A percentile compares a stretch with the other conserved stretches of the same genome.
Conservation (phyloP, 257 asterid genomes). For the Capsicum baccatum region DNA sequence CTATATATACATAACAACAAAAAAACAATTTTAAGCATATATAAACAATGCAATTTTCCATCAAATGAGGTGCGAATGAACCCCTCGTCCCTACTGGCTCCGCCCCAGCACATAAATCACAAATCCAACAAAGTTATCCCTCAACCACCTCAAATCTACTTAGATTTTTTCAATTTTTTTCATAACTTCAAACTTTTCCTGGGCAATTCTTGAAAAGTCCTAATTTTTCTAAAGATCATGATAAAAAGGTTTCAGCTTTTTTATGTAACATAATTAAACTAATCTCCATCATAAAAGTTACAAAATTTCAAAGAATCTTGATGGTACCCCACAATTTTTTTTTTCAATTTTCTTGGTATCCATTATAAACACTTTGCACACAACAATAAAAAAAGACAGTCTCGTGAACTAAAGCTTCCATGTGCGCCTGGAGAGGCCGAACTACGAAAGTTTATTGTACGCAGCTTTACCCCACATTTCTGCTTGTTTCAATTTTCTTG, state of each 20-base stretch:
- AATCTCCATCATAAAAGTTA: neutral
- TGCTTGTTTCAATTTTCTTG: neutral
- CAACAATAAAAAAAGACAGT: neutral
- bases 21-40: too few relatives aligned
- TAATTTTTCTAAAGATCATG: neutral
- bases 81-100: too few relatives aligned
- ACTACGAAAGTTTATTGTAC: too few relatives aligned
- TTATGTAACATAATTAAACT: neutral
- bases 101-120: neutral
- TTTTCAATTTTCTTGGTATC: neutral
- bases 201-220: neutral
- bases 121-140: neutral
- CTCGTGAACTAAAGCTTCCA: too few relatives aligned
- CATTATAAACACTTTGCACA: too few relatives aligned
- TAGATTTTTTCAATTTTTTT: conserved; percentile 1
- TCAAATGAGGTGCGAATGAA: too few relatives aligned
- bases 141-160: conserved; percentile 3
- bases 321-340: neutral
- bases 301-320: neutral
- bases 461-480: too few relatives aligned
- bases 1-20: too few relatives aligned
- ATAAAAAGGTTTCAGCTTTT: neutral
- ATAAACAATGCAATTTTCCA: too few relatives aligned
- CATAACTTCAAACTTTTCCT: neutral
- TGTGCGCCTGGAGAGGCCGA: too few relatives aligned